Evolutionary conservation across 257 asterid genomes (phyloP), one percentile per base, ranked within the genome.

Genomic region (Linderniella brevidens): DNA sequence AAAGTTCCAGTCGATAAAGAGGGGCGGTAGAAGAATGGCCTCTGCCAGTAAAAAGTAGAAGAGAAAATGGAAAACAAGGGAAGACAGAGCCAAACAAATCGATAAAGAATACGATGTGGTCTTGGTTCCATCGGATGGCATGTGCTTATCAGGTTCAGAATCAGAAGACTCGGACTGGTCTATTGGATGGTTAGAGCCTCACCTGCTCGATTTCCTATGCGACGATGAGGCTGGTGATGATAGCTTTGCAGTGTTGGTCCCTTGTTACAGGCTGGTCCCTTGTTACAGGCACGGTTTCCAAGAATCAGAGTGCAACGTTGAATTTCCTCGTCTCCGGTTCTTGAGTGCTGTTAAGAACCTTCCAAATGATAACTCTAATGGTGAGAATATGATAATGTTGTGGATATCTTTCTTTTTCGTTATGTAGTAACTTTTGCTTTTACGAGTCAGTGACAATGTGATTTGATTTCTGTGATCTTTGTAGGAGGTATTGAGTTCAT

Each of bases 101-200:
- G 95, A 83, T 44, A 78, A 70, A 59, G 92, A 87, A 60, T 78
- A 75, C 48, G 92, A 87, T 68, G 66, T 70, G 37, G 88, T 87
- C 32, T 56, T 87, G 79, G 95, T 87, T 17, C 93, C 95, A 18
- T 82, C 97, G 0, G 97, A 86, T 51, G 95, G 94, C 52, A 85
- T 71, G 59, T 64, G 92, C 55, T 72, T 86, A 48, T 86, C 97
- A 9, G 93, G 86, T 16, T 82, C 94, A 0, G 95, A 82, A 63
- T 79, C 95, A 7, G 92, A 80, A 52, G 97, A 86, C 49, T 82
- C 95, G 0, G 97, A 86, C 60, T 82, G 97, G 97, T 82, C 97
- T 4, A 64, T 86, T 4, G 97, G 97, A 79, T 86, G 97, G 97
- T 68, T 77, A 60, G 97, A 86, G 61, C 92, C 95, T 0, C 97